phyloP scores from a whole-genome alignment of 108 stramenopile genomes.

The Schizochytrium sp. region DNA sequence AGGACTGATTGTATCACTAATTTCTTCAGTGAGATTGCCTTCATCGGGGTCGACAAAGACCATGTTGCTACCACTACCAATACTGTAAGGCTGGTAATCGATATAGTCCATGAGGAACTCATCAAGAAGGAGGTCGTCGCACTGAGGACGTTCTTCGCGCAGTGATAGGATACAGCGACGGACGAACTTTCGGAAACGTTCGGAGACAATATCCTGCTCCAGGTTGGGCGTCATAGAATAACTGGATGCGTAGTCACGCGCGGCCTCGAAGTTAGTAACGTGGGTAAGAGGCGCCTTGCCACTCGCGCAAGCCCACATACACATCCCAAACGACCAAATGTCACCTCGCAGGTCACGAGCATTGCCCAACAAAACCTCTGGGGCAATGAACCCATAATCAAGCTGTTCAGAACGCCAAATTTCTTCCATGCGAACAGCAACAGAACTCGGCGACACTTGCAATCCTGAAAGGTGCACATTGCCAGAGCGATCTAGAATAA shows the following conservation, averaged over 20 bases:
- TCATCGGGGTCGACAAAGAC: constrained; percentile 3
- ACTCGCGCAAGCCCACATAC: not conserved
- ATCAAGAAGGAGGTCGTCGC: constrained; percentile 16
- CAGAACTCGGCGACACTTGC: constrained; percentile 1
- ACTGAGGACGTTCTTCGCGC: not conserved
- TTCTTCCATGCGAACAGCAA: not conserved
- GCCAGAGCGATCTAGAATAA: constrained; percentile 13
- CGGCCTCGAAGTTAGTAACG: not conserved
- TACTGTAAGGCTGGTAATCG: constrained; percentile 29
- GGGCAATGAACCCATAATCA: not conserved
- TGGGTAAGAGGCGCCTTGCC: constrained; percentile 33
- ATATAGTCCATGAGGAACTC: constrained; percentile 3
- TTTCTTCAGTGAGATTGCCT: not conserved
- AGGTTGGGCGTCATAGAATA: constrained; percentile 31
- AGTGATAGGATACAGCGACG: not conserved
- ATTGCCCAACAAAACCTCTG: constrained; percentile 34
- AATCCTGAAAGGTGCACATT: not conserved
- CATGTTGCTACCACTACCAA: not conserved
- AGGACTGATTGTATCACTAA: not conserved
- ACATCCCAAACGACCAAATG: constrained; percentile 53
- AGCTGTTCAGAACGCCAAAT: not conserved
- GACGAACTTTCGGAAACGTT: constrained; percentile 15
- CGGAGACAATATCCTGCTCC: not conserved
- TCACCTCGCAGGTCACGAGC: not conserved
- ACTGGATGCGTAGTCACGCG: not conserved